phyloP scores from a whole-genome alignment of 2,329 filamentous ascomycete genomes.

The Fusarium oxysporum region DNA sequence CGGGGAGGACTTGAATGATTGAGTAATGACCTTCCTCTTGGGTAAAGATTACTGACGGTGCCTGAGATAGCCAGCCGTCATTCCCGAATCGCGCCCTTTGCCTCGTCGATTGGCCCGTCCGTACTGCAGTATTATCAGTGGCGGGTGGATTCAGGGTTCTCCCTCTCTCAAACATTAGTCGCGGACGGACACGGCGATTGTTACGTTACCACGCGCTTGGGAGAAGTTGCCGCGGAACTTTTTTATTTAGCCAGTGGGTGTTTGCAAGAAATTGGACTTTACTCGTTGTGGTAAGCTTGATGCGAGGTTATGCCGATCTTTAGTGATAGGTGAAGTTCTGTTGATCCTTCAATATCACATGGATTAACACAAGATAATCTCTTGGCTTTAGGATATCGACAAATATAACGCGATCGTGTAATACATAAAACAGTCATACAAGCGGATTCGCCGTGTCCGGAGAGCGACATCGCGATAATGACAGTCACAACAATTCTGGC shows the following conservation, averaged over 20 bases:
- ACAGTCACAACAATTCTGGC: background rate
- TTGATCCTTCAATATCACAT: background rate
- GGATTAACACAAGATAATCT: background rate
- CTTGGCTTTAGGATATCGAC: background rate
- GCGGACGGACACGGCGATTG: constrained; percentile 1
- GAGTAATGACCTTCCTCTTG: constrained; percentile 32
- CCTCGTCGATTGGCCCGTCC: constrained; percentile 3
- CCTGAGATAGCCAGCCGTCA: constrained; percentile 17
- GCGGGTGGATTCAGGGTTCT: constrained; percentile 11
- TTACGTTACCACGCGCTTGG: constrained; percentile 30
- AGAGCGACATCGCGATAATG: constrained; percentile 6
- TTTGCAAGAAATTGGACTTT: background rate
- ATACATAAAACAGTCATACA: constrained; percentile 4
- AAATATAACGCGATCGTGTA: background rate
- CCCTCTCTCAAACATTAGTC: background rate
- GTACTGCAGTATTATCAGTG: background rate
- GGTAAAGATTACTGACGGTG: constrained; percentile 19
- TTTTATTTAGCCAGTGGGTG: background rate
- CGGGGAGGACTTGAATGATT: constrained; percentile 10
- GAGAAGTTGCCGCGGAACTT: background rate
- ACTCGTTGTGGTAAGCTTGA: background rate
- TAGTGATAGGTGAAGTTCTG: background rate
- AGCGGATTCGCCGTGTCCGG: constrained; percentile 15
- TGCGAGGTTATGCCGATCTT: background rate
- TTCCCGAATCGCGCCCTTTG: constrained; percentile 15